phyloP scores from a whole-genome alignment of 2,329 filamentous ascomycete species.

The Penicillium occitanis region DNA sequence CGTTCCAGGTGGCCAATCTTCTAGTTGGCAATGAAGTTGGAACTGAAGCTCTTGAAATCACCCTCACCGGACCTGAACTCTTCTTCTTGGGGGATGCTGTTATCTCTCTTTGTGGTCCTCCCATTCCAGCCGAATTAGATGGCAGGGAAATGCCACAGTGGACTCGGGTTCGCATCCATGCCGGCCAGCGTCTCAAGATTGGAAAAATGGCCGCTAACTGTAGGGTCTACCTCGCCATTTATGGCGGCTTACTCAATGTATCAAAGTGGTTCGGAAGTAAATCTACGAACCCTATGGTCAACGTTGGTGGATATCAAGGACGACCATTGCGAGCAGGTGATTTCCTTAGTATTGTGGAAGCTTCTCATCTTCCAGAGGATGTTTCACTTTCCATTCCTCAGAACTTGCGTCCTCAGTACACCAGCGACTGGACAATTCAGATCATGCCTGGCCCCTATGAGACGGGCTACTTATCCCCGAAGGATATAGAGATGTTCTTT shows the following conservation, averaged over 20 bases:
- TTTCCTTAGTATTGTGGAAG: conserved; percentile 36
- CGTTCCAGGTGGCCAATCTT: conserved; percentile 44
- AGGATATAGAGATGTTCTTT: conserved; percentile 58
- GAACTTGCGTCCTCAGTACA: conserved; percentile 51
- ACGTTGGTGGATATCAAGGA: conserved; percentile 61
- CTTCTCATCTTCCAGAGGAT: neutral
- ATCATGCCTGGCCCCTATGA: conserved; percentile 59
- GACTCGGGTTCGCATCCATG: conserved; percentile 52
- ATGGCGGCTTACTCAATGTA: neutral
- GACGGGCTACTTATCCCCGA: conserved; percentile 52
- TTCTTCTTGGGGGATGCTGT: conserved; percentile 56
- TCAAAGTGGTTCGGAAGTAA: conserved; percentile 58
- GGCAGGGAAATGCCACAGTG: conserved; percentile 54
- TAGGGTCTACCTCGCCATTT: neutral
- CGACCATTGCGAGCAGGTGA: conserved; percentile 57
- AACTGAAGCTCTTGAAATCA: conserved; percentile 60
- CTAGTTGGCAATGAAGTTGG: conserved; percentile 57
- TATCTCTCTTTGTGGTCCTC: conserved; percentile 58
- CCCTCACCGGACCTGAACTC: conserved; percentile 59
- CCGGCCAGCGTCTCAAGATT: conserved; percentile 56
- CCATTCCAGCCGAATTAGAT: conserved; percentile 55
- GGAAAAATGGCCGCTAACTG: conserved; percentile 46
- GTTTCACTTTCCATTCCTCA: conserved; percentile 33
- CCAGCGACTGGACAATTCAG: conserved; percentile 53
- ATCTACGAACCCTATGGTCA: conserved; percentile 58